phyloP scores from a whole-genome alignment of 306 rosid genomes.

The Acacia melanoxylon region DNA sequence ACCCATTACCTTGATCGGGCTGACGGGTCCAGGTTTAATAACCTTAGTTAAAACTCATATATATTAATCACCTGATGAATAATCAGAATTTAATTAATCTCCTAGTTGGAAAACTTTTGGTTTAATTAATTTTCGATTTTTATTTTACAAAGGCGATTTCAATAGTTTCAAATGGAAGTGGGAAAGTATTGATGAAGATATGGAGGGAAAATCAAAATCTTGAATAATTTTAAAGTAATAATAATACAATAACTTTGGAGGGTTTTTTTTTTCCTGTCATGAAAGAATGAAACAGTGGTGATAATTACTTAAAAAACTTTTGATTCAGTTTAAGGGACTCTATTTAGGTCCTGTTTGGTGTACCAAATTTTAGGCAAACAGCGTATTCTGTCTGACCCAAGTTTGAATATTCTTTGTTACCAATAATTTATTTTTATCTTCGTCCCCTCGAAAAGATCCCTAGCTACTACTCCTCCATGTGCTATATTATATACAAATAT shows the following conservation, averaged over 20 bases:
- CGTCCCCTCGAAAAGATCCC: slow-evolving; percentile 4
- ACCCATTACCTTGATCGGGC: too few species aligned
- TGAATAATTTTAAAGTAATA: neutral
- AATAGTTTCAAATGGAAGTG: neutral
- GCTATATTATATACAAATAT: neutral
- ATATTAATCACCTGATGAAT: neutral
- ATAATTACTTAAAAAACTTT: neutral
- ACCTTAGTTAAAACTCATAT: neutral
- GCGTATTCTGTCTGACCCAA: neutral
- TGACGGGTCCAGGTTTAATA: too few species aligned
- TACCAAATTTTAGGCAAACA: slow-evolving; percentile 22
- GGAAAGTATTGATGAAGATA: too few species aligned
- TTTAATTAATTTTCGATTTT: neutral
- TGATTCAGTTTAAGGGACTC: neutral
- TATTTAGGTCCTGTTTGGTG: neutral
- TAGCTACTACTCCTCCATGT: neutral
- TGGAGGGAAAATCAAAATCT: neutral
- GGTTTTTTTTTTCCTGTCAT: neutral
- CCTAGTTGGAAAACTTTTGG: neutral
- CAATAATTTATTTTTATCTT: neutral
- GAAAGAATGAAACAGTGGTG: neutral
- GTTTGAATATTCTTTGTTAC: slow-evolving; percentile 6
- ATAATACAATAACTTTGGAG: neutral
- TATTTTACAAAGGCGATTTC: neutral
- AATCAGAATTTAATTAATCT: neutral